Evolutionary conservation across 1,284 basidiomycete genomes (phyloP).

Genomic region (Cryptococcus wingfieldii): DNA sequence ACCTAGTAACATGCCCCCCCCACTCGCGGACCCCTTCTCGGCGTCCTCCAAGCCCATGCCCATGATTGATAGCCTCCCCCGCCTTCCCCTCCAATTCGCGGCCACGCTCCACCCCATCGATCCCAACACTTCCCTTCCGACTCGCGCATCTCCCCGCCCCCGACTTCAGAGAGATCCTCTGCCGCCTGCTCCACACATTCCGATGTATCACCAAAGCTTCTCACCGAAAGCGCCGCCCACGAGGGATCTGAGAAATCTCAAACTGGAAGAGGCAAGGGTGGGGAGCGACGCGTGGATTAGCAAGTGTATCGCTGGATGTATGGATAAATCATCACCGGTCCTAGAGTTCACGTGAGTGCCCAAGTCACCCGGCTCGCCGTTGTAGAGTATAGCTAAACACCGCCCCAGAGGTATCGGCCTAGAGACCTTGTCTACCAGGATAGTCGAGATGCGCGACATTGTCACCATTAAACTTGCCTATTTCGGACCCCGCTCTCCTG

Average conservation of each 20-base stretch:
- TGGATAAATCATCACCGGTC: constrained; percentile 29
- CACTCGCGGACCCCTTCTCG: constrained; percentile 38
- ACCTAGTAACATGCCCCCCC: neutral
- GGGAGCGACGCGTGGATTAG: constrained; percentile 45
- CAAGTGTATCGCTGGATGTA: constrained; percentile 30
- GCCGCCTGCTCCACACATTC: no score
- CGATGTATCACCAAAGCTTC: no score
- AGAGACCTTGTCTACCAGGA: constrained; percentile 32
- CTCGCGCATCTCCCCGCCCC: neutral
- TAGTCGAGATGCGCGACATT: constrained; percentile 40
- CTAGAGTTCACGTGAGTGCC: constrained; percentile 33
- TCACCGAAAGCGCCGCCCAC: no score
- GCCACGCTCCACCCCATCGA: constrained; percentile 35
- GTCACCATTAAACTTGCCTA: constrained; percentile 18
- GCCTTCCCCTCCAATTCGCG: constrained; percentile 38
- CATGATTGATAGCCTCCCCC: constrained; percentile 33
- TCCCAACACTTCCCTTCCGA: constrained; percentile 10
- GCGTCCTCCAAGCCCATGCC: constrained; percentile 41
- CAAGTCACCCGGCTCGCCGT: no score
- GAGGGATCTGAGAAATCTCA: no score
- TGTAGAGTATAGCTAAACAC: neutral
- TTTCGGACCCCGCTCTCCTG: no score
- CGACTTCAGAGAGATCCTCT: no score
- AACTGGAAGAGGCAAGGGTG: neutral
- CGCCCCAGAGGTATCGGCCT: constrained; percentile 23